A percentile compares a stretch with the other conserved stretches of the same genome.
phyloP scores from a whole-genome alignment of 2,329 filamentous ascomycete species.

The Camillea tinctor region DNA sequence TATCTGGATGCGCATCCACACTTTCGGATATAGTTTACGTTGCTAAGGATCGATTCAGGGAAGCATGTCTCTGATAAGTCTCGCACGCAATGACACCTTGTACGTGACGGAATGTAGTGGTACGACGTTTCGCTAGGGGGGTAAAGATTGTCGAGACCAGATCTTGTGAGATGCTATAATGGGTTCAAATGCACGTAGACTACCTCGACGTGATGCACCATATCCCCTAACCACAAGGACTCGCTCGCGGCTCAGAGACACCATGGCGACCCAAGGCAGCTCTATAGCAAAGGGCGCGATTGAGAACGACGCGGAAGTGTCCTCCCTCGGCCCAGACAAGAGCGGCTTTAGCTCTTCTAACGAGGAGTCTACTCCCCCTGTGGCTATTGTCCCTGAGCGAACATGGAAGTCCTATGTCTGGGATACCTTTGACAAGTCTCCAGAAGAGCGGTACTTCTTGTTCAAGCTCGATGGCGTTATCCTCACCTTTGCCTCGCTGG shows the following conservation, averaged over 20 bases:
- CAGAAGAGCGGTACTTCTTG: conserved; percentile 40
- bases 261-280: not conserved
- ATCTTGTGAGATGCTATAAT: not conserved
- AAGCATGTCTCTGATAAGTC: not conserved
- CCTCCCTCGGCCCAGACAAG: conserved; percentile 6
- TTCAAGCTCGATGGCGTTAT: conserved; percentile 44
- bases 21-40: not conserved
- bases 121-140: not conserved
- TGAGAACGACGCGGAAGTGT: not conserved
- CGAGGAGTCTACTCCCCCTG: conserved; percentile 5
- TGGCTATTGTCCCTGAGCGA: conserved; percentile 31
- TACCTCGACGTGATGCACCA: not conserved
- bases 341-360: conserved; percentile 13
- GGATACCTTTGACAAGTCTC: conserved; percentile 46
- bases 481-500: conserved; percentile 39
- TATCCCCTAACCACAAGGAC: not conserved
- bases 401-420: conserved; percentile 50
- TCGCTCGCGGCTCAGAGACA: not conserved
- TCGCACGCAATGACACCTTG: conserved; percentile 2
- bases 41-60: not conserved
- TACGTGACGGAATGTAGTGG: not conserved
- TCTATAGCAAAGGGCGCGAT: not conserved
- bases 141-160: not conserved
- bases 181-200: not conserved
- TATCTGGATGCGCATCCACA: not conserved